Evolutionary conservation across 306 rosid species (phyloP).

Genomic region (Vachellia collinsii): DNA sequence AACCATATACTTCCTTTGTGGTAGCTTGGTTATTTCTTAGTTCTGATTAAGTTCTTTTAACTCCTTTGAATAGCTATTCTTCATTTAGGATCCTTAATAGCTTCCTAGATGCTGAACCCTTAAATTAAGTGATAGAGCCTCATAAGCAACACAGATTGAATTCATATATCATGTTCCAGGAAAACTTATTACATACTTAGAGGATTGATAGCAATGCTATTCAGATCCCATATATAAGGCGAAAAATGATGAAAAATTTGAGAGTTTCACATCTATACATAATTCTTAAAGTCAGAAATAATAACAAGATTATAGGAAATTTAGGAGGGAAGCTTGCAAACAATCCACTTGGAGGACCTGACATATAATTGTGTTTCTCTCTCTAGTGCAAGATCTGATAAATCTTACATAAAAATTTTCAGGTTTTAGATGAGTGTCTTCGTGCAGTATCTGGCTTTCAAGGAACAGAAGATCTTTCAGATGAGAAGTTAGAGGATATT

Average conservation of each 20-base stretch:
- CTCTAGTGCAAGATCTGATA: conserved; percentile 7
- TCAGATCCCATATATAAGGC: not conserved
- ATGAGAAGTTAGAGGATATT: conserved; percentile 69
- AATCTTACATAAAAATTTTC: conserved; percentile 33
- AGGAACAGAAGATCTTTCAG: conserved; percentile 90
- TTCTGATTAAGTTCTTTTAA: not conserved
- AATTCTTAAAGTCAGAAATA: not conserved
- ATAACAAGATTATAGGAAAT: not conserved
- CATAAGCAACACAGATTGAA: not conserved
- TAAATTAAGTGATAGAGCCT: not conserved
- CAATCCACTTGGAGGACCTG: not conserved
- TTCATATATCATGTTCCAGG: not conserved
- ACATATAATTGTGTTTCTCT: not conserved
- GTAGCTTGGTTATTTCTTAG: not conserved
- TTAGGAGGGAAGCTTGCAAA: not conserved
- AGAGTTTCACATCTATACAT: not conserved
- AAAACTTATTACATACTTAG: not conserved
- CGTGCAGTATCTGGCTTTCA: conserved; percentile 94
- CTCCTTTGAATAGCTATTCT: not conserved
- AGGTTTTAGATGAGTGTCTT: conserved; percentile 90
- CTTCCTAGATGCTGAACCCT: not conserved
- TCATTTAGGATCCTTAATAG: not conserved
- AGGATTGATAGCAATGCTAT: not conserved
- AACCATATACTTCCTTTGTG: not conserved
- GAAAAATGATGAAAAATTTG: not conserved